Evolutionary conservation across 805 yeast genomes (phyloP).

Genomic region (Lipomyces spencermartinsiae): DNA sequence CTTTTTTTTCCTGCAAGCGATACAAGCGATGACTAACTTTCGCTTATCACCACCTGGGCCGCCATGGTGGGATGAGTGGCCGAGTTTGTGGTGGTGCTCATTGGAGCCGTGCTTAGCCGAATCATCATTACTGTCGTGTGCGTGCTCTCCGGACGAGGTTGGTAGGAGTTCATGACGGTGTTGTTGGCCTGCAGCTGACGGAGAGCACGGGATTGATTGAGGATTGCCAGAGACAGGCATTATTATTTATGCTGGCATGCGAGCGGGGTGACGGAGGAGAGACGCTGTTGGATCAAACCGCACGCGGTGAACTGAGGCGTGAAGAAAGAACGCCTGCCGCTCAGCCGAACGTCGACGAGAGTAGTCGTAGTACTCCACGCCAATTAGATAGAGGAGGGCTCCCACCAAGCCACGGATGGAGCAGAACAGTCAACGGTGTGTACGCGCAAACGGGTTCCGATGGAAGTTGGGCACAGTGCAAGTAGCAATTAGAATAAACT

Average conservation of each 20-base stretch:
- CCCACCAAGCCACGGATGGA: no score
- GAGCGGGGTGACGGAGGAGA: background rate
- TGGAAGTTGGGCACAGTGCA: no score
- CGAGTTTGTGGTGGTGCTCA: background rate
- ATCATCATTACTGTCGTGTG: background rate
- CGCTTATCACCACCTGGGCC: constrained; percentile 33
- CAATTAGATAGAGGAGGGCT: no score
- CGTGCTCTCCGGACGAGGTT: background rate
- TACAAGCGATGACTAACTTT: constrained; percentile 47
- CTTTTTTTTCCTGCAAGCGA: constrained; percentile 48
- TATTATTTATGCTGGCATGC: constrained; percentile 1
- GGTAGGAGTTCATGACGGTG: background rate
- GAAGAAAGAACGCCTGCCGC: background rate
- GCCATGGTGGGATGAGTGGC: constrained; percentile 4
- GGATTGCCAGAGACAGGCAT: background rate
- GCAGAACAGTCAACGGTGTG: no score
- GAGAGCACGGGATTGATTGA: background rate
- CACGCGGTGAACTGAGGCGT: background rate
- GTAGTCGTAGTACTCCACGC: background rate
- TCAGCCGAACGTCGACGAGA: background rate
- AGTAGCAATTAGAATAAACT: no score
- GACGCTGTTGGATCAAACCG: background rate
- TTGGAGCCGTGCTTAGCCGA: background rate
- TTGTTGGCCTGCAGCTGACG: constrained; percentile 5
- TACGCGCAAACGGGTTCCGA: no score